Base-by-base conservation (phyloP, 306 rosid genomes). In the Cicer judaicum region DNA sequence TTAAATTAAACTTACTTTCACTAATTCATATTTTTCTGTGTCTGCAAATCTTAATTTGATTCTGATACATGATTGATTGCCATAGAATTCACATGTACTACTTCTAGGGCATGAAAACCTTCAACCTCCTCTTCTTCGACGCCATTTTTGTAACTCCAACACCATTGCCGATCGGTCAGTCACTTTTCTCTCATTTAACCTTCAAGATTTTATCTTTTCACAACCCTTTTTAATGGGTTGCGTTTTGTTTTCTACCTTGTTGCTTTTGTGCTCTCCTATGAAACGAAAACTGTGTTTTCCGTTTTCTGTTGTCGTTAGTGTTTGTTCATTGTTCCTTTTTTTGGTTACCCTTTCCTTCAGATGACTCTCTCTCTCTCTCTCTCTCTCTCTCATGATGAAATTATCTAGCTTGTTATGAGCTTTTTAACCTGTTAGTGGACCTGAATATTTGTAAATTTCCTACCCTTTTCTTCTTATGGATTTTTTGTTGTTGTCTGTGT, bases 51-150 rank as follows among this genome's bases (percentile, higher is more conserved):
- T 66, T 61, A 74, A 79, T 78, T 81, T 68, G 18, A 6, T 70
- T 80, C 84, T 70, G 11, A 9, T 70, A 24, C 57, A 84, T 81
- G 86, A 73, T 84, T 91, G 86, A 10, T 29, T 29, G 62, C 10
- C 10, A 49, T 66, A n/a, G 59, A 82, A 80, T 70, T 70, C 74
- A 8, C 75, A 69, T 80, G 83, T 60, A 64, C 81, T 90, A 88
- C 15, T 29, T 92, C 80, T 93, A 90, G 98, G 97, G 97, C 91
- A 91, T 93, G 92, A 91, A 74, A 82, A 74, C 79, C 87, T 69
- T 84, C 82, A 56, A 80, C 57, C 77, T 75, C 47, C 79, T 74
- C 66, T 80, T 80, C 77, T 85, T 73, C 46, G 77, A 81, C 68
- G 73, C 79, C 86, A 76, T 83, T 85, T 76, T 69, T 87, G 14